Base-by-base conservation (phyloP, 768 basidiomycete genomes). In the Tulasnella sp. region DNA sequence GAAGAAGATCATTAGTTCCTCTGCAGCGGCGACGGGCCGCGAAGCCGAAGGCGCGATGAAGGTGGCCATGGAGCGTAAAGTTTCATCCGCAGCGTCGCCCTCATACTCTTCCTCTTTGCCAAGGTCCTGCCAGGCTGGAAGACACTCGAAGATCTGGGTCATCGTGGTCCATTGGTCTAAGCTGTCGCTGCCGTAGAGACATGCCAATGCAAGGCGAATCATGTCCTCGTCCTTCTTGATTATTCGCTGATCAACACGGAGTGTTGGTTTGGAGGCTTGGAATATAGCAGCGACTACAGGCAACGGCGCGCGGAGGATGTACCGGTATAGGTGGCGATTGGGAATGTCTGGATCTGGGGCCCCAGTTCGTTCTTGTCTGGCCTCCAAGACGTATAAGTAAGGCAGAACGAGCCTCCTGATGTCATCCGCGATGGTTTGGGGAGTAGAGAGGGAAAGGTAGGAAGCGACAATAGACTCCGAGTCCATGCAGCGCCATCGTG, bases 101-200 rank as follows among this genome's bases (percentile, higher is more conserved):
- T 86, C 77, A 39, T 76, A 75, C 45, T 82, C 78, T 6, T 25
- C 51, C 51, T 75, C 77, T n/a, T 74, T 75, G 39, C 67, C 67
- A 3, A 73, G 61, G 40, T 81, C 72, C 57, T 81, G 82, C 89
- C 93, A 96, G 2, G 84, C 94, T 0, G 94, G 94, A 31, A 98
- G 75, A 66, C 93, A 99, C 67, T 99, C 94, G 67, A 99, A 97
- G 49, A 99, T 87, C 31, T 74, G 73, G 62, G 84, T 88, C 92
- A 96, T 97, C 3, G 74, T 81, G 0, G 80, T 65, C 89, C 88
- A 94, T 62, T 82, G 76, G 58, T 80, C 73, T 32, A 83, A 69
- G 55, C 77, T 77, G 59, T 81, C 76, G 63, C 79, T 85, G 12
- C 91, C 91, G 61, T 99, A 99, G 21, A 97, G 69, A 64, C 83